Evolutionary conservation across 148 eudicot genomes (phyloP).

Genomic region (Rhododendron molle): DNA sequence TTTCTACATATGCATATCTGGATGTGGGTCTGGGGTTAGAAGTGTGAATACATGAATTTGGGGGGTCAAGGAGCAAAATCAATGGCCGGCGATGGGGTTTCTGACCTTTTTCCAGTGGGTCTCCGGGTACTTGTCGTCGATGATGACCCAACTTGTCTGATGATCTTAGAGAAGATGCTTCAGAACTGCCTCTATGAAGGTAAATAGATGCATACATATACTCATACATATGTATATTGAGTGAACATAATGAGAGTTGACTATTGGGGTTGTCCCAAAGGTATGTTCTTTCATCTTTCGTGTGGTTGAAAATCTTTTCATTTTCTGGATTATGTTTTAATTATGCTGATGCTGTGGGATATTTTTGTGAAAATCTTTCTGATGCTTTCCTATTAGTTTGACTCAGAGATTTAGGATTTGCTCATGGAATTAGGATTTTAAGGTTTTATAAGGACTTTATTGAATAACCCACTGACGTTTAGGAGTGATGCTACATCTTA

Average conservation of each 20-base stretch:
- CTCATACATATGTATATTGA: background rate
- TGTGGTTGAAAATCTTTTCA: background rate
- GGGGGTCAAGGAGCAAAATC: constrained; percentile 50
- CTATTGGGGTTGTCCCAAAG: constrained; percentile 5
- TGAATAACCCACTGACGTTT: background rate
- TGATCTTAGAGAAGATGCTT: constrained; percentile 94
- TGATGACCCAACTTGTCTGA: constrained; percentile 95
- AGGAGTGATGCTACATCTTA: background rate
- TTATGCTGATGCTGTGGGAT: background rate
- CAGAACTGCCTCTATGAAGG: constrained; percentile 79
- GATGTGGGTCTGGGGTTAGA: constrained; percentile 17
- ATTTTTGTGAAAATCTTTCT: background rate
- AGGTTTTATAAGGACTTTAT: background rate
- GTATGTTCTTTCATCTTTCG: background rate
- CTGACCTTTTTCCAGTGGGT: constrained; percentile 86
- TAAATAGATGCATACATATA: constrained; percentile 12
- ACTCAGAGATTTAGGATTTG: background rate
- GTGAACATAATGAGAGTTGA: constrained; percentile 7
- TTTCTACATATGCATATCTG: background rate
- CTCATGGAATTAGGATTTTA: constrained; percentile 8
- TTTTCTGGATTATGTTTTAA: background rate
- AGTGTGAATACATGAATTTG: constrained; percentile 55
- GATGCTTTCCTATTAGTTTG: background rate
- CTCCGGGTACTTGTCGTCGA: constrained; percentile 89
- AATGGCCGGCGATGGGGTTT: constrained; percentile 40